Percentiles rank a stretch among this genome's conserved stretches.
These are phyloP conservation scores for Coniochaeta hoffmannii DNA, from an alignment of 2,329 filamentous ascomycete species.

Conservation along the genomic window DNA sequence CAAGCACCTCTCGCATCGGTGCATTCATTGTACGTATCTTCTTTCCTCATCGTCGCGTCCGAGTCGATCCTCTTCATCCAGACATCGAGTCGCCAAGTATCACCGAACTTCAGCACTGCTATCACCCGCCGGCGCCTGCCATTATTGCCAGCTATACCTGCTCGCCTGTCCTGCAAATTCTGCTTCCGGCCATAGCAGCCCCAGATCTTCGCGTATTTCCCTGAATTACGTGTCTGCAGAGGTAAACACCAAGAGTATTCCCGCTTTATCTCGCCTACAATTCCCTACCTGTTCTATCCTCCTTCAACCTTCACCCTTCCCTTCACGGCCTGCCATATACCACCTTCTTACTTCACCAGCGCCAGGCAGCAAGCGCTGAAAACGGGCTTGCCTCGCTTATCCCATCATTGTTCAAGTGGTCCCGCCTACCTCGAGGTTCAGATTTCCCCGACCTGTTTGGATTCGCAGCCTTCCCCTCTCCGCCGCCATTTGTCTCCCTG, in stretches of 20 bases:
- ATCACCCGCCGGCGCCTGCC: neutral
- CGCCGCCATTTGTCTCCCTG: neutral
- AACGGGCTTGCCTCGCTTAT: constrained; percentile 2
- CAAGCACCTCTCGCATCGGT: neutral
- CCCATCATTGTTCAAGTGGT: neutral
- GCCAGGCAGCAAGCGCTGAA: constrained; percentile 5
- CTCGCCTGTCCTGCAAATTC: neutral
- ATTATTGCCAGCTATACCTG: neutral
- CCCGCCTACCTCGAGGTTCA: neutral
- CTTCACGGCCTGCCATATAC: neutral
- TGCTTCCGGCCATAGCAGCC: neutral
- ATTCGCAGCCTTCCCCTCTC: neutral
- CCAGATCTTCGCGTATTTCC: neutral
- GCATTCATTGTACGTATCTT: neutral
- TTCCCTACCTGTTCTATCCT: constrained; percentile 6
- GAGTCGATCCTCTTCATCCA: neutral
- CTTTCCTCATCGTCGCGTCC: neutral
- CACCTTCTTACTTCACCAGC: constrained; percentile 3
- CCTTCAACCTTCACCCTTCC: constrained; percentile 1
- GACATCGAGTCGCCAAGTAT: neutral
- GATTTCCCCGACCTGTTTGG: constrained; percentile 5
- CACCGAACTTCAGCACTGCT: neutral
- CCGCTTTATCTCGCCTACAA: constrained; percentile 9
- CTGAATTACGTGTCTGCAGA: neutral
- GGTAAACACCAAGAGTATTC: constrained; percentile 3